Conservation (phyloP, 768 basidiomycete genomes). For the Tricholoma saponaceum region DNA sequence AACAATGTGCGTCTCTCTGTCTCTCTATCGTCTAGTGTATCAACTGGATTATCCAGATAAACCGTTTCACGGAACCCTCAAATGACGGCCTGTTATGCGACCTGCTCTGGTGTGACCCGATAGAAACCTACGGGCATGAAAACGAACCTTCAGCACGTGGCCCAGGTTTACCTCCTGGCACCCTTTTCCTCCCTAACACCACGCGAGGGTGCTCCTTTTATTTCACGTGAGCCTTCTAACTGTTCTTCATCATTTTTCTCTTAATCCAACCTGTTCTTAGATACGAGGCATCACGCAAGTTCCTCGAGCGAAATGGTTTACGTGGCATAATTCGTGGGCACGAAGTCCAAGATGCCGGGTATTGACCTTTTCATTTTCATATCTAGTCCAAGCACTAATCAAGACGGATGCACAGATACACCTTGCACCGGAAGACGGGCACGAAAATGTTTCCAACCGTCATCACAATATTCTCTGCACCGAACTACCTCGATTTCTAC, state of each 20-base stretch:
- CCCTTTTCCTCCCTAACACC: slow-evolving; percentile 73
- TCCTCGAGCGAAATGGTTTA: slow-evolving; percentile 87
- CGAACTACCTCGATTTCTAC: slow-evolving; percentile 95
- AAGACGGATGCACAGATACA: slow-evolving; percentile 47
- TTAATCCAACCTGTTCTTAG: slow-evolving; percentile 29
- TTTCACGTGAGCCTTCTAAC: slow-evolving; percentile 68
- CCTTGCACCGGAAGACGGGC: slow-evolving; percentile 94
- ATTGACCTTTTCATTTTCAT: slow-evolving; percentile 18
- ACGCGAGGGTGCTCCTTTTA: slow-evolving; percentile 90
- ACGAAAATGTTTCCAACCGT: slow-evolving; percentile 94
- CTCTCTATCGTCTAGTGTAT: slow-evolving; percentile 4
- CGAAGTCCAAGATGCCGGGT: slow-evolving; percentile 97
- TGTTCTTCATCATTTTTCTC: background rate
- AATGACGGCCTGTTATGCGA: slow-evolving; percentile 91
- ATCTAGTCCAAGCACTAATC: background rate
- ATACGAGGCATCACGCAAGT: slow-evolving; percentile 88
- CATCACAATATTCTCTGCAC: slow-evolving; percentile 97
- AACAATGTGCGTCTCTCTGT: slow-evolving; percentile 41
- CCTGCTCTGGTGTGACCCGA: slow-evolving; percentile 93
- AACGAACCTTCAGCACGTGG: slow-evolving; percentile 46
- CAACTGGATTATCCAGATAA: slow-evolving; percentile 46
- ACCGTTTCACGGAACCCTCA: slow-evolving; percentile 93
- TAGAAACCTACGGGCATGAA: slow-evolving; percentile 85
- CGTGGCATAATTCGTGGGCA: slow-evolving; percentile 95
- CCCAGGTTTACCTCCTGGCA: slow-evolving; percentile 49